phyloP scores from a whole-genome alignment of 768 basidiomycete species.

The Suillus subaureus region DNA sequence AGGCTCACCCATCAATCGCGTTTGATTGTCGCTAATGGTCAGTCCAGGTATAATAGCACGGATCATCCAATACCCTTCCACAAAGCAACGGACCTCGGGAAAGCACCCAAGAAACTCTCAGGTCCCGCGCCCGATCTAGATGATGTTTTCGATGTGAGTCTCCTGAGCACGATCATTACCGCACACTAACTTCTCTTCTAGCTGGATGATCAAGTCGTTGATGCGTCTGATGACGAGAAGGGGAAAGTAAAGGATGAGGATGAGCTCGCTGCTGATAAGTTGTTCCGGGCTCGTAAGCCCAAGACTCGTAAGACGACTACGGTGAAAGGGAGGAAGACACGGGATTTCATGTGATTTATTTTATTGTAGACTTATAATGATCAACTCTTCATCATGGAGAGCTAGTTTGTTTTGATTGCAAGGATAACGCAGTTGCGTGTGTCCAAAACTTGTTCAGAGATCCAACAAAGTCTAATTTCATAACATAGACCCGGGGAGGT shows the following conservation, averaged over 20 bases:
- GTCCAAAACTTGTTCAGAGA: too few species aligned
- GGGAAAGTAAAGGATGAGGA: constrained; percentile 36
- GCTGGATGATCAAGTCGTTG: constrained; percentile 50
- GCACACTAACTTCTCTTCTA: constrained; percentile 15
- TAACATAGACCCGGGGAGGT: too few species aligned
- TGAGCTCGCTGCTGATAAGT: constrained; percentile 55
- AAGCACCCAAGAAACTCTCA: constrained; percentile 77
- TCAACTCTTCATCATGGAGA: too few species aligned
- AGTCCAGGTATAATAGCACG: constrained; percentile 77
- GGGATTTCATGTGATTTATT: constrained; percentile 12
- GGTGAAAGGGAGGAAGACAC: constrained; percentile 22
- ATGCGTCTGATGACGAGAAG: constrained; percentile 53
- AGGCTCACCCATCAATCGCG: constrained; percentile 24
- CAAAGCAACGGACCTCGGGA: constrained; percentile 81
- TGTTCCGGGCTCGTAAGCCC: constrained; percentile 57
- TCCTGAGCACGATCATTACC: not conserved
- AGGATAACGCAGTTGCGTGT: too few species aligned
- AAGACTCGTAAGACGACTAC: constrained; percentile 36
- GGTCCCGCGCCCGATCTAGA: constrained; percentile 88
- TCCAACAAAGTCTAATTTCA: too few species aligned
- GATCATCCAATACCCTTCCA: constrained; percentile 97
- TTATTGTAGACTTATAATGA: too few species aligned
- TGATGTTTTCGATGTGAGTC: constrained; percentile 81
- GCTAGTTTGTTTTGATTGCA: too few species aligned
- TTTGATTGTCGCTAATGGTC: not conserved